phyloP scores from a whole-genome alignment of 257 asterid species.

The Nicotiana tomentosiformis region DNA sequence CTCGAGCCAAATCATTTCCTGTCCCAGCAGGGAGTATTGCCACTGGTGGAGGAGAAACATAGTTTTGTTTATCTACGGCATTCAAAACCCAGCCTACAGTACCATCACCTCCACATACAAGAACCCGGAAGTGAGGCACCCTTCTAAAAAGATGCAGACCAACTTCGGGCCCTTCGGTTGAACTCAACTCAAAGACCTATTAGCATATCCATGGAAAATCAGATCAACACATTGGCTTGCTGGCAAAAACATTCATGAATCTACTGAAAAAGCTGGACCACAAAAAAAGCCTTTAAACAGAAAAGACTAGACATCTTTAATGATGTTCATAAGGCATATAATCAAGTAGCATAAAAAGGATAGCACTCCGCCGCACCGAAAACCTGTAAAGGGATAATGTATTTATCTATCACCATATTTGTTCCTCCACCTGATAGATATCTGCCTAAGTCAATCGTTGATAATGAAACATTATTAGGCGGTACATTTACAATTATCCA shows the following conservation, averaged over 20 bases:
- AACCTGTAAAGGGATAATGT: neutral
- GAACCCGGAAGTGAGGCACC: constrained; percentile 88
- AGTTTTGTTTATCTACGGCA: constrained; percentile 83
- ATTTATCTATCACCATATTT: neutral
- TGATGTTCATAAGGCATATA: neutral
- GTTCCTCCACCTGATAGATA: neutral
- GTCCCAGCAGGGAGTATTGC: constrained; percentile 99
- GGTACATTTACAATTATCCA: neutral
- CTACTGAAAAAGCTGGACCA: neutral
- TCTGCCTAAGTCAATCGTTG: neutral
- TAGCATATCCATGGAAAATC: constrained; percentile 4
- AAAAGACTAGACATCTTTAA: neutral
- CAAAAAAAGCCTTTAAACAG: neutral
- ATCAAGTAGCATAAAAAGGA: neutral
- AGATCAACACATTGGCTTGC: constrained; percentile 1
- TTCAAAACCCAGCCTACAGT: constrained; percentile 95
- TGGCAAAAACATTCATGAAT: neutral
- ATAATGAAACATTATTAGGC: neutral
- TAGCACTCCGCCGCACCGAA: neutral
- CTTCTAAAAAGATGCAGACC: constrained; percentile 80
- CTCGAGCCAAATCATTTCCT: constrained; percentile 98
- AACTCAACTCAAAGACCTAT: constrained; percentile 83
- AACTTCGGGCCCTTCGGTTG: constrained; percentile 82
- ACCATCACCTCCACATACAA: constrained; percentile 98
- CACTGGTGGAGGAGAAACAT: constrained; percentile 98